Evolutionary conservation across 2,329 filamentous ascomycete species (phyloP), one percentile per base, ranked within the genome.

Genomic region (Venturia asperata): DNA sequence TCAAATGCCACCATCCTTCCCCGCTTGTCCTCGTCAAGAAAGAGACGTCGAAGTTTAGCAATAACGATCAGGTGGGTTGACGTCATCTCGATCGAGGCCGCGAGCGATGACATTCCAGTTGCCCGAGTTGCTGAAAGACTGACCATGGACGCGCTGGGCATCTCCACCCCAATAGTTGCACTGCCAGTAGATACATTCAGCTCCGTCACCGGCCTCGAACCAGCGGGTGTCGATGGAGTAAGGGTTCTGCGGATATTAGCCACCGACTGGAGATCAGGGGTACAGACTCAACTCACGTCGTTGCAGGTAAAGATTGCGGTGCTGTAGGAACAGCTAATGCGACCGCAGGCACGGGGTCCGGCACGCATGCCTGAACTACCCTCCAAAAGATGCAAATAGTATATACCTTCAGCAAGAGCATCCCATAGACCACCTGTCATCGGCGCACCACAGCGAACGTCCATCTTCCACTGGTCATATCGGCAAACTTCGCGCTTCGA

Each of bases 251-350:
- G 21, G 4, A 17, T 34, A 15, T 55, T 55, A 55, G 27, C 5
- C 11, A 34, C 11, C 21, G 17, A 30, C 3, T 11, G 17, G 3
- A 34, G 13, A 34, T 34, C 30, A 11, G 24, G 5, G 11, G 17
- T 3, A 17, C 2, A 17, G 21, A 6, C 1, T 19, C 11, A 55
- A 55, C 49, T 55, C 17, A 55, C 49, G 9, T 55, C 49, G 49
- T 55, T 55, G 49, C 49, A 55, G 24, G 49, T 55, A 10, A 55
- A 55, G 49, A 55, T 55, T 2, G 49, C 49, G 7, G 49, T 55
- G 27, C 13, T 11, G 10, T 19, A 55, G 5, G 24, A 34, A 11
- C 49, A 55, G 49, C 49, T 55, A 10, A 55, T 34, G 24, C 49
- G 49, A 19, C 49, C 49, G 17, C 49, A 55, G 21, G 49, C 49